phyloP scores from a whole-genome alignment of 2,329 filamentous ascomycete species.

The Diplocarpon mali region DNA sequence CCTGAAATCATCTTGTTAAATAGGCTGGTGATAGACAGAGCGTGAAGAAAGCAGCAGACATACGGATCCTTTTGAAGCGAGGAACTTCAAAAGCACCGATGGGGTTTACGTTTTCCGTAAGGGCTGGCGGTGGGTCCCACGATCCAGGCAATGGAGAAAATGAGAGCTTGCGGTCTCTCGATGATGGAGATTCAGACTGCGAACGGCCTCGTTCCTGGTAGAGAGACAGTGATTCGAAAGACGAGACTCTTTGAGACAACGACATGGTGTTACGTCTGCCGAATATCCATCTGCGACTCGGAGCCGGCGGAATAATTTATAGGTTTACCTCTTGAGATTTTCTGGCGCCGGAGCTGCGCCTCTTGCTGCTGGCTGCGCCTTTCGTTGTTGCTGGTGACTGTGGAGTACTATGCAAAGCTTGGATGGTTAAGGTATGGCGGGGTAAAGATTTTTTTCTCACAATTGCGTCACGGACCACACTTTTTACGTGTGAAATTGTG shows the following conservation, averaged over 20 bases:
- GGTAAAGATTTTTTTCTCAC: too few relatives aligned
- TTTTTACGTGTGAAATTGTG: too few relatives aligned
- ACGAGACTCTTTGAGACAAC: slow-evolving; percentile 20
- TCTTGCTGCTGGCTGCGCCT: too few relatives aligned
- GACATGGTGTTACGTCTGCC: slow-evolving; percentile 12
- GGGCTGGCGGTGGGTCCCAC: slow-evolving; percentile 13
- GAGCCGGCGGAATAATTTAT: too few relatives aligned
- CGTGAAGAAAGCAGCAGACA: slow-evolving; percentile 4
- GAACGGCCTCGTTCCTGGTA: slow-evolving; percentile 15
- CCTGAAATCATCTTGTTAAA: neutral
- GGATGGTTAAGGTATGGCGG: too few relatives aligned
- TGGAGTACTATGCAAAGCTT: too few relatives aligned
- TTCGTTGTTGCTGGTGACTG: too few relatives aligned
- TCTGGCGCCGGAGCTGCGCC: too few relatives aligned
- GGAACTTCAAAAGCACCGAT: slow-evolving; percentile 31
- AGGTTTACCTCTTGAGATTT: too few relatives aligned
- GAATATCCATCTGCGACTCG: too few relatives aligned
- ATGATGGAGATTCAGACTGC: slow-evolving; percentile 5
- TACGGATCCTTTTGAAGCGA: slow-evolving; percentile 27
- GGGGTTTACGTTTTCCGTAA: slow-evolving; percentile 9
- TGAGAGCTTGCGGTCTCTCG: slow-evolving; percentile 18
- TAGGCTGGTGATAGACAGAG: neutral
- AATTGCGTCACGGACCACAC: too few relatives aligned
- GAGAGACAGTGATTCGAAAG: slow-evolving; percentile 18
- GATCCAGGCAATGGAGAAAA: slow-evolving; percentile 20